Percentiles rank a stretch among this genome's conserved stretches.
Conservation (phyloP, 2,329 filamentous ascomycete species). For the Pseudogymnoascus sp. region DNA sequence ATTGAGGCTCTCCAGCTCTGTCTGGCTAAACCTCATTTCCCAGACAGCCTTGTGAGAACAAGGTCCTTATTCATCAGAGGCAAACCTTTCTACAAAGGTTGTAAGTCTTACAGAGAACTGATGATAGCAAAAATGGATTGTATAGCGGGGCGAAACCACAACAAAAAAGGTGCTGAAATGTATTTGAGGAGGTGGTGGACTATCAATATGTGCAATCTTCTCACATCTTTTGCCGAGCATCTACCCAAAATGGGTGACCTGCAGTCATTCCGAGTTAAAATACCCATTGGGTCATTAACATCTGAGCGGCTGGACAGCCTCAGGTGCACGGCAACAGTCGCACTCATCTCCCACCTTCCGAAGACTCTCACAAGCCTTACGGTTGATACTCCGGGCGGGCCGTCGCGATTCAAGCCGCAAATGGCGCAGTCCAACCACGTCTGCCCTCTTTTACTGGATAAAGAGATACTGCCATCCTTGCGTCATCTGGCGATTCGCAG, state of each 20-base stretch:
- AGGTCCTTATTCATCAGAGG: not conserved
- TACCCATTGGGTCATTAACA: not conserved
- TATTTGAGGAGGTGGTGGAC: not conserved
- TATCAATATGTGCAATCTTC: not conserved
- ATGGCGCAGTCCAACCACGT: not conserved
- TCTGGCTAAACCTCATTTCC: not conserved
- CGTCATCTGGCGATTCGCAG: conserved; percentile 2
- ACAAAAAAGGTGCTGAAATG: not conserved
- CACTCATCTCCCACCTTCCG: not conserved
- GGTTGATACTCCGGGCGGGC: conserved; percentile 2
- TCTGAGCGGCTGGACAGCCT: not conserved
- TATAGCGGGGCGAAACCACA: not conserved
- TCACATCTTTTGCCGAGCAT: not conserved
- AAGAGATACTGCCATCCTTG: not conserved
- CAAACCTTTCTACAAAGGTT: not conserved
- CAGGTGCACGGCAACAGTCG: not conserved
- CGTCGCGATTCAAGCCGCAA: not conserved
- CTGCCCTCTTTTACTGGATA: not conserved
- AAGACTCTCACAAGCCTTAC: conserved; percentile 5
- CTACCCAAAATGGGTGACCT: not conserved
- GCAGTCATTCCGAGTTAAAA: not conserved
- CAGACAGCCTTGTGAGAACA: not conserved
- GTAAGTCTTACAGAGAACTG: not conserved
- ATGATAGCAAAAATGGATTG: not conserved
- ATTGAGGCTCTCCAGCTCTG: not conserved